Evolutionary conservation across 352 stramenopile species (phyloP), one percentile per base, ranked within the genome.

Genomic region (Phytophthora chlamydospora): DNA sequence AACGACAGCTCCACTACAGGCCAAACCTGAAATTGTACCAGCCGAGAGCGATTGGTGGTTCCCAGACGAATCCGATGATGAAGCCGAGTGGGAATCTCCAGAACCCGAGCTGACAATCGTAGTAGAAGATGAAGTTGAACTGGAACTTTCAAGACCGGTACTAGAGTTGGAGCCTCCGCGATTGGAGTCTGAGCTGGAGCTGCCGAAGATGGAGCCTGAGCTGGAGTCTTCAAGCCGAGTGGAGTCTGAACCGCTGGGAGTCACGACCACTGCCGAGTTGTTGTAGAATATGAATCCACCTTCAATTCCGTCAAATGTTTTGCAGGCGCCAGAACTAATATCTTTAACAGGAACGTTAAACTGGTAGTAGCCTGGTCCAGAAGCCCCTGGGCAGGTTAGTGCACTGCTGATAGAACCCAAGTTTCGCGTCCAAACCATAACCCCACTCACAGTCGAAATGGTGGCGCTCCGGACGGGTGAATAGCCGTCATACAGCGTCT

Each of bases 201-300:
- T n/a, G n/a, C n/a, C n/a, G n/a, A n/a, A n/a, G n/a, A n/a, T n/a
- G n/a, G n/a, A n/a, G n/a, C n/a, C n/a, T n/a, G n/a, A n/a, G n/a
- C n/a, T n/a, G n/a, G n/a, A n/a, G n/a, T n/a, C n/a, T n/a, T n/a
- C n/a, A n/a, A n/a, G n/a, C n/a, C n/a, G n/a, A n/a, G n/a, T 12
- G 10, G 40, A 29, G 14, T 6, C 16, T 31, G 9, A 16, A 4
- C n/a, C 12, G 32, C 32, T 3, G 4, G 16, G 16, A 10, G 39
- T 47, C 16, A 32, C 14, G 16, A 24, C 27, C 13, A n/a, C 12
- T 6, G 50, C 8, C 29, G 31, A 11, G 31, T 5, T 50, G 13
- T 59, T 31, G 31, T 59, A 59, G 32, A 59, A 59, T 29, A 43
- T 14, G n/a, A 59, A 49, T n/a, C n/a, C 39, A 24, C 38, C 50